Evolutionary conservation across 257 asterid genomes (phyloP), one percentile per base, ranked within the genome.

Genomic region (Solanum clarkiae): DNA sequence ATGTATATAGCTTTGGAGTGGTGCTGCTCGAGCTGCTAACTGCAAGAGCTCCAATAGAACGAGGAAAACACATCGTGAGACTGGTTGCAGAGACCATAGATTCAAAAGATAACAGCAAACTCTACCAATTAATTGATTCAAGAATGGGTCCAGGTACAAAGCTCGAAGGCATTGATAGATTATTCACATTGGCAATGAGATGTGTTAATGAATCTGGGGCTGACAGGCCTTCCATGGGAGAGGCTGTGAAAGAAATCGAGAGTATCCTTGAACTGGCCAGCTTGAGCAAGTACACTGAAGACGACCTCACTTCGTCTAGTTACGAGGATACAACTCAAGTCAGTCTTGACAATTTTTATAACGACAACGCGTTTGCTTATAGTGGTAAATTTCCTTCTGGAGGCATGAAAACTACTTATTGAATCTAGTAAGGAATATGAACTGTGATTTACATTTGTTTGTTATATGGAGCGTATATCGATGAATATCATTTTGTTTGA

Each of bases 211-310:
- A 95, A 75, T 86, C 92, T 2, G 92, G 93, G 2, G n/a, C 82
- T 0, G 95, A 93, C 47, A 88, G 98, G 88, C 98, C 98, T 29
- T 72, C 93, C 32, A 95, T 94, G 98, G 94, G 97, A 1, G 98
- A 91, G 88, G 94, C 92, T 5, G 98, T 91, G 84, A 92, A 94
- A 63, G 93, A 94, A 86, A 92, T 95, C 2, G 98, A 95, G 91
- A 92, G 88, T 63, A 90, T 95, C 42, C 87, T 92, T 63, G 93
- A 91, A 86, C 55, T 91, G 88, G 89, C 91, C 14, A 79, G 74
- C 44, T 29, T 71, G 84, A 85, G 88, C 22, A 86, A 85, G 68
- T 86, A 75, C 55, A 60, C 26, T 1, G 90, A 88, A 56, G 81
- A 83, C 15, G 83, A 63, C 10, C 59, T 88, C 32, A 84, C 83